Conservation (phyloP, 2,329 filamentous ascomycete species). For the Davidsoniella virescens region DNA sequence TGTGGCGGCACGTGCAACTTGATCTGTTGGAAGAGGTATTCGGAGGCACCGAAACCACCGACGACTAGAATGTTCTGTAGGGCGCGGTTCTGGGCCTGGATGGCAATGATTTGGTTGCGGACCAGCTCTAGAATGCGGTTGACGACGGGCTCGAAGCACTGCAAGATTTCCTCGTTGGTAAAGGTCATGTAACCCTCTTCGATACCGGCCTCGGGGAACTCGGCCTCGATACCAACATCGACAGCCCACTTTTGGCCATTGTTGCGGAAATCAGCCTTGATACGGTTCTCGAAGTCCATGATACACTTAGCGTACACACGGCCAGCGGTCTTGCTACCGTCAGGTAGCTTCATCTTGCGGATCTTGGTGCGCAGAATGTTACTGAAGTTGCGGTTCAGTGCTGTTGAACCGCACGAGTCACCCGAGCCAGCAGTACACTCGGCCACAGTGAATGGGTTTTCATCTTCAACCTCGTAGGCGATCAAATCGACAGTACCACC, state of each 20-base stretch:
- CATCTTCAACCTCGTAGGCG: conserved; percentile 95
- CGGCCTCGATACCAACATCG: conserved; percentile 94
- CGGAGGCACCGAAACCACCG: conserved; percentile 92
- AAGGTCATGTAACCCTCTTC: conserved; percentile 99
- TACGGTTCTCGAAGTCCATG: conserved; percentile 99
- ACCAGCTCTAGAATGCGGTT: conserved; percentile 94
- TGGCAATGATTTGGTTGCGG: conserved; percentile 95
- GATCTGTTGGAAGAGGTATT: conserved; percentile 99
- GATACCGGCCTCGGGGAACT: conserved; percentile 93
- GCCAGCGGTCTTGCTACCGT: conserved; percentile 92
- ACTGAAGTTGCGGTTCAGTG: conserved; percentile 93
- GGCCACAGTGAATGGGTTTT: conserved; percentile 89
- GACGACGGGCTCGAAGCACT: conserved; percentile 97
- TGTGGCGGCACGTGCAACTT: conserved; percentile 95
- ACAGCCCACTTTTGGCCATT: conserved; percentile 99
- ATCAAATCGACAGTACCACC: conserved; percentile 98
- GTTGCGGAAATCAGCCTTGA: conserved; percentile 98
- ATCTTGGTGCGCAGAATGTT: conserved; percentile 97
- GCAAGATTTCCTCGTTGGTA: conserved; percentile 95
- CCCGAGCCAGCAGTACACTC: conserved; percentile 95
- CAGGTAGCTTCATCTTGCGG: conserved; percentile 95
- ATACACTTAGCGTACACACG: conserved; percentile 98
- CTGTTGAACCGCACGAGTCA: conserved; percentile 96
- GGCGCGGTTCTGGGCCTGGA: conserved; percentile 87
- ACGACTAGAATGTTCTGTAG: conserved; percentile 95